Base-by-base conservation (phyloP, 768 basidiomycete species). In the Mycena rebaudengoi region DNA sequence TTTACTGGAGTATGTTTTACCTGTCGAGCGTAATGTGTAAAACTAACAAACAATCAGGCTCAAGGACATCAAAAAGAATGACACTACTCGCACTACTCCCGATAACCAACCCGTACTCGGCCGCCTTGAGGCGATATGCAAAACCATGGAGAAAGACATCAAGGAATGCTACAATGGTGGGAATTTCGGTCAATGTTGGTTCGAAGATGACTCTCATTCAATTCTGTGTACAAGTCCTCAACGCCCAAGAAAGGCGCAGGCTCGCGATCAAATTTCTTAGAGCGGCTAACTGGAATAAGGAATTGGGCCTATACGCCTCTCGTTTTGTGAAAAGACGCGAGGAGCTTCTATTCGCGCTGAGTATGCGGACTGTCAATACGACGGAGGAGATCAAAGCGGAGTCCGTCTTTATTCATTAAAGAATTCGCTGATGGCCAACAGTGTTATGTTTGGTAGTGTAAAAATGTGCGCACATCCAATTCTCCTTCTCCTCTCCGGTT, bases 141-240 rank as follows among this genome's bases (percentile, higher is more conserved):
- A 51, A n/a, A 12, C 50, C 3, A 49, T 60, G 58, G 41, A 33
- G 14, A 43, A 39, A 1, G 58, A 60, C n/a, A 60, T 60, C 21
- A 7, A 30, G 28, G 49, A 51, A 43, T 60, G 58, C n/a, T 60
- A 39, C 28, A 50, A 51, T 39, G 58, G 58, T 60, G 20, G 13
- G 58, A 33, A 4, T 14, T 11, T 20, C 18, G 20, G 12, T n/a
- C n/a, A n/a, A n/a, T n/a, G n/a, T n/a, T n/a, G n/a, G n/a, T n/a
- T n/a, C n/a, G n/a, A n/a, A n/a, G n/a, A n/a, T n/a, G n/a, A n/a
- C n/a, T n/a, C n/a, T n/a, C n/a, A n/a, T n/a, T n/a, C n/a, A n/a
- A n/a, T n/a, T n/a, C n/a, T n/a, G n/a, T n/a, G n/a, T 5, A 13
- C 11, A 12, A 55, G 54, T 20, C n/a, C 54, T 55, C n/a, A 26